Conservation (phyloP, 2,329 filamentous ascomycete genomes). For the Aureobasidium sp. region DNA sequence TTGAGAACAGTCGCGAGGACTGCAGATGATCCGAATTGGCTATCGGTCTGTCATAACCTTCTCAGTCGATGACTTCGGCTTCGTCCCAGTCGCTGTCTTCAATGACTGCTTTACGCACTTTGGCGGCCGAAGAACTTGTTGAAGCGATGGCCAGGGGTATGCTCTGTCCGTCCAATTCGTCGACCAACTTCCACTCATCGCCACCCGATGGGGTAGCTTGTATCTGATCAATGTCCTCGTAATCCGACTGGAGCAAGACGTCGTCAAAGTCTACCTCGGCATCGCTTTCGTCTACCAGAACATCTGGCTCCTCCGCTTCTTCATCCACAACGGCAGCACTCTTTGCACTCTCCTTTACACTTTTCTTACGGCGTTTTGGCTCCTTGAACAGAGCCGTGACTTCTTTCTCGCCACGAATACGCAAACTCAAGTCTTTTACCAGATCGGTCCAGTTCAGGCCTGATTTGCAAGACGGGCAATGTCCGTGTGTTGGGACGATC, state of each 20-base stretch:
- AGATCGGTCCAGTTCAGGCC: slow-evolving; percentile 64
- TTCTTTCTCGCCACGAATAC: slow-evolving; percentile 62
- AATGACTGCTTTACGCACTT: slow-evolving; percentile 31
- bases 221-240: slow-evolving; percentile 1
- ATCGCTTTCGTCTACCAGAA: neutral
- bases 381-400: slow-evolving; percentile 59
- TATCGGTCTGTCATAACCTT: too few relatives aligned
- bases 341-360: slow-evolving; percentile 1
- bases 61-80: slow-evolving; percentile 31
- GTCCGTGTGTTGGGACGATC: slow-evolving; percentile 59
- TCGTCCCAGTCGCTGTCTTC: slow-evolving; percentile 50
- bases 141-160: slow-evolving; percentile 5
- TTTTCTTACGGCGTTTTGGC: slow-evolving; percentile 29
- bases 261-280: slow-evolving; percentile 7
- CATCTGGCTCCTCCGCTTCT: neutral
- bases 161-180: slow-evolving; percentile 16
- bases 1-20: neutral
- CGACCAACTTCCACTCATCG: slow-evolving; percentile 4
- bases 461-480: slow-evolving; percentile 61
- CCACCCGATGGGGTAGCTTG: neutral
- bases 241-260: slow-evolving; percentile 4
- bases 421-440: slow-evolving; percentile 72
- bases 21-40: neutral
- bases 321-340: neutral
- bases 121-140: neutral